Percentiles rank a stretch among this genome's conserved stretches.
Conservation (phyloP, 2,329 filamentous ascomycete genomes). For the Chaetomiaceae sp. region DNA sequence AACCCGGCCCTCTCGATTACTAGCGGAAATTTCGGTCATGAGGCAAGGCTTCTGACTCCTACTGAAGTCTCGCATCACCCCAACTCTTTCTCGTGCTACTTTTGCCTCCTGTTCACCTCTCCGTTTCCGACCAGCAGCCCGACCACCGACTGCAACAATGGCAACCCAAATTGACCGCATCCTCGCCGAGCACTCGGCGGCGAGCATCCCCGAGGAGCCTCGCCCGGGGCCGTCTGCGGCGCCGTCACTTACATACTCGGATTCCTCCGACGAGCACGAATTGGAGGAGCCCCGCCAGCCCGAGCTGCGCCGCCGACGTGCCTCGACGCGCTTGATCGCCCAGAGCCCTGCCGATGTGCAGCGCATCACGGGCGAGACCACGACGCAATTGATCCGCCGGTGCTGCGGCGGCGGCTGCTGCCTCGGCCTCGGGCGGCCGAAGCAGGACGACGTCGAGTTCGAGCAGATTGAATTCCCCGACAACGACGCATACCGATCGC, state of each 20-base stretch:
- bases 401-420: conserved; percentile 64
- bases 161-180: conserved; percentile 35
- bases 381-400: conserved; percentile 55
- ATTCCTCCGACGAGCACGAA: conserved; percentile 53
- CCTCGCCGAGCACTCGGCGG: conserved; percentile 36
- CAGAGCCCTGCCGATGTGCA: conserved; percentile 59
- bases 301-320: conserved; percentile 53
- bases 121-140: neutral
- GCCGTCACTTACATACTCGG: conserved; percentile 59
- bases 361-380: conserved; percentile 60
- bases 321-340: conserved; percentile 63
- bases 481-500: conserved; percentile 77
- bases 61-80: conserved; percentile 4
- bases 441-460: conserved; percentile 44
- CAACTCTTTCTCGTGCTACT: neutral
- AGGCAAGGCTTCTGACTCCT: conserved; percentile 11
- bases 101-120: neutral
- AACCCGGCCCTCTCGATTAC: conserved; percentile 8
- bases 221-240: conserved; percentile 44
- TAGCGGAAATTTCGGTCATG: conserved; percentile 21
- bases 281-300: conserved; percentile 44
- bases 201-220: conserved; percentile 43
- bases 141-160: conserved; percentile 28
- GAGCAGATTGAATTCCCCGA: conserved; percentile 59
- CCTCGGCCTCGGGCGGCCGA: conserved; percentile 41